phyloP scores from a whole-genome alignment of 495 filamentous ascomycete genomes.

The Penicillium canescens region DNA sequence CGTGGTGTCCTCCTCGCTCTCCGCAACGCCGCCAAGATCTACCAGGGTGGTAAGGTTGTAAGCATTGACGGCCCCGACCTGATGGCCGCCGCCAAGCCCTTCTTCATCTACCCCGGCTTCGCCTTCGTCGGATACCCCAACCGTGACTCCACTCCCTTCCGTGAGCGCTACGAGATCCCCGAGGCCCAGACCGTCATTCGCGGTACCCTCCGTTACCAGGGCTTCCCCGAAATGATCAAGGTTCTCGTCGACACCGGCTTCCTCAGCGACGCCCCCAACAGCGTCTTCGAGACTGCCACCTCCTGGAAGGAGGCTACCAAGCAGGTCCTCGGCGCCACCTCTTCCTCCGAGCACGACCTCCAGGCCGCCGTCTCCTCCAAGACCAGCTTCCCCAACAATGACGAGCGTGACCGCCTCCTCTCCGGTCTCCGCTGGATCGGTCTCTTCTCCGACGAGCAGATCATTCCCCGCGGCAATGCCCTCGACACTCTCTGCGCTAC shows the following conservation, averaged over 20 bases:
- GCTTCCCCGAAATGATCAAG: conserved; percentile 86
- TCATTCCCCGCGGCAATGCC: conserved; percentile 74
- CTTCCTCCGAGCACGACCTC: conserved; percentile 64
- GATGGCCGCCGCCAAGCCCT: conserved; percentile 87
- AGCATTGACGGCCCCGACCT: conserved; percentile 63
- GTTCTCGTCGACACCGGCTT: conserved; percentile 85
- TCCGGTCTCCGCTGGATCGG: conserved; percentile 83
- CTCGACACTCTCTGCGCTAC: conserved; percentile 88
- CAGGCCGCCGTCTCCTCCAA: conserved; percentile 72
- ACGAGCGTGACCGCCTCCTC: conserved; percentile 77
- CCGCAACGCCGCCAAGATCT: conserved; percentile 82
- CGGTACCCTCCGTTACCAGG: conserved; percentile 80
- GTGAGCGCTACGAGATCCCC: conserved; percentile 86
- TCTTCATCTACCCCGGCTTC: conserved; percentile 86
- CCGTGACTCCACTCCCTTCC: conserved; percentile 83
- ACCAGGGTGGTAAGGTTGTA: conserved; percentile 67
- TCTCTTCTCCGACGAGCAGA: conserved; percentile 75
- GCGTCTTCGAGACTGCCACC: conserved; percentile 60
- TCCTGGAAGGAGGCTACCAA: conserved; percentile 81
- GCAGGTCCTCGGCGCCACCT: conserved; percentile 67
- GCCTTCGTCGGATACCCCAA: conserved; percentile 94
- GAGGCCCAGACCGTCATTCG: conserved; percentile 60
- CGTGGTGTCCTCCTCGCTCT: conserved; percentile 87
- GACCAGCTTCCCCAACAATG: conserved; percentile 65
- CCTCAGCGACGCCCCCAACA: conserved; percentile 64